phyloP scores from a whole-genome alignment of 2,329 filamentous ascomycete species.

The Myriosclerotinia scirpicola region DNA sequence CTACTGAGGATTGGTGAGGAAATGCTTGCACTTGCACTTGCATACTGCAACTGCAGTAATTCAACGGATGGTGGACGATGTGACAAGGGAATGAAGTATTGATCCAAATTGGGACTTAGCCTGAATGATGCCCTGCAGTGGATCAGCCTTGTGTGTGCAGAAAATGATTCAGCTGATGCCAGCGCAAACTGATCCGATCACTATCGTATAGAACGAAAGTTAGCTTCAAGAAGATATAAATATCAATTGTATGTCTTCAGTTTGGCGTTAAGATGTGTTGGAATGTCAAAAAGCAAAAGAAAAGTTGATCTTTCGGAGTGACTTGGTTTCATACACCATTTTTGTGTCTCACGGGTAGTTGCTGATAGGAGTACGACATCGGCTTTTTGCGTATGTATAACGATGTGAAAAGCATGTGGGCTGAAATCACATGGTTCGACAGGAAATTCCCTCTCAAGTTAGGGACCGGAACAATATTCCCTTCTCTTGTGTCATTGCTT shows the following conservation, averaged over 20 bases:
- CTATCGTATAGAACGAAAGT: background rate
- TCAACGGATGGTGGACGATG: background rate
- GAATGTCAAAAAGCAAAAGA: background rate
- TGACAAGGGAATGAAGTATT: conserved; percentile 18
- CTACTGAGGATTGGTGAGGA: conserved; percentile 17
- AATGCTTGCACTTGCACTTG: conserved; percentile 27
- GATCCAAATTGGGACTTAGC: conserved; percentile 20
- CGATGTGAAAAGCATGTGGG: background rate
- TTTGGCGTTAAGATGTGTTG: background rate
- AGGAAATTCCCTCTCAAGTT: background rate
- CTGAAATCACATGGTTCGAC: conserved; percentile 1
- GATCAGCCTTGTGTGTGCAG: conserved; percentile 23
- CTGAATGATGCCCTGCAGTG: conserved; percentile 2
- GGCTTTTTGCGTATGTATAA: background rate
- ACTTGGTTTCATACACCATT: background rate
- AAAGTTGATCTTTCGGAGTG: background rate
- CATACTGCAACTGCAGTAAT: conserved; percentile 22
- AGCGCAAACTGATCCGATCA: conserved; percentile 3
- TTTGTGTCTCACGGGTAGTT: conserved; percentile 8
- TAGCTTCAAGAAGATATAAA: conserved; percentile 5
- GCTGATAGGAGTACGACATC: conserved; percentile 1
- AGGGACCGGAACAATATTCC: background rate
- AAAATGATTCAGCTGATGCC: conserved; percentile 22
- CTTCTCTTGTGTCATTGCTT: background rate
- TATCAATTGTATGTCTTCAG: background rate